Conservation (phyloP, 768 basidiomycete species). For the Pisolithus orientalis region DNA sequence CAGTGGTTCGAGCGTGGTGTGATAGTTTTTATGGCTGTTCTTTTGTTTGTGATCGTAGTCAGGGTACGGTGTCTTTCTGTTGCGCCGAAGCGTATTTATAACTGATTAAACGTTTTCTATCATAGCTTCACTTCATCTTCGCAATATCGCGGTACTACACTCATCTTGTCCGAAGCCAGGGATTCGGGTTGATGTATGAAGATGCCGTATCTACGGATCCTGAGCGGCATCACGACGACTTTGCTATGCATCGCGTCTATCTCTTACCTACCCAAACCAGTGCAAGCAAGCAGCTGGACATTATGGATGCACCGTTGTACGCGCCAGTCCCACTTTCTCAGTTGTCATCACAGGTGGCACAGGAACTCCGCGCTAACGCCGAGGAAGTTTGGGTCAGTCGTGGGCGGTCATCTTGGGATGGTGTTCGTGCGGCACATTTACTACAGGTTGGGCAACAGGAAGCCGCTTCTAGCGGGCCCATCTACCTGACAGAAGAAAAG, state of each 20-base stretch:
- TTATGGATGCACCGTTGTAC: conserved; percentile 38
- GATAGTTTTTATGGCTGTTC: conserved; percentile 49
- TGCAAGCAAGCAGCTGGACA: conserved; percentile 3
- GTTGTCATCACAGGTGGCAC: conserved; percentile 47
- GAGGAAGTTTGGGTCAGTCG: conserved; percentile 61
- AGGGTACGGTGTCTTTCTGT: conserved; percentile 42
- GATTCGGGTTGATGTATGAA: conserved; percentile 9
- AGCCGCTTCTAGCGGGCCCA: not conserved
- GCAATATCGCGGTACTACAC: conserved; percentile 63
- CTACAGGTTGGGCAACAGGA: not conserved
- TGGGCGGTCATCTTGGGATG: conserved; percentile 6
- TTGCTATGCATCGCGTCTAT: conserved; percentile 53
- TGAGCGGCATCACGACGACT: conserved; percentile 11
- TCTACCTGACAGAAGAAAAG: conserved; percentile 1
- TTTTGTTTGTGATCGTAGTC: conserved; percentile 57
- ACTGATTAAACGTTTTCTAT: not conserved
- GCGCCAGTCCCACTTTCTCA: conserved; percentile 59
- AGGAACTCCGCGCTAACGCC: conserved; percentile 45
- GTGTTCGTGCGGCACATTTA: not conserved
- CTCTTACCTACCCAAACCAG: conserved; percentile 39
- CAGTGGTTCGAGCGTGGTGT: conserved; percentile 67
- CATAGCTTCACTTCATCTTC: conserved; percentile 70
- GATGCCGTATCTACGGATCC: conserved; percentile 9
- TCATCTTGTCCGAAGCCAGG: conserved; percentile 42
- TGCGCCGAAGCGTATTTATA: not conserved